phyloP scores from a whole-genome alignment of 2,329 filamentous ascomycete species.

The Botrytis paeoniae region DNA sequence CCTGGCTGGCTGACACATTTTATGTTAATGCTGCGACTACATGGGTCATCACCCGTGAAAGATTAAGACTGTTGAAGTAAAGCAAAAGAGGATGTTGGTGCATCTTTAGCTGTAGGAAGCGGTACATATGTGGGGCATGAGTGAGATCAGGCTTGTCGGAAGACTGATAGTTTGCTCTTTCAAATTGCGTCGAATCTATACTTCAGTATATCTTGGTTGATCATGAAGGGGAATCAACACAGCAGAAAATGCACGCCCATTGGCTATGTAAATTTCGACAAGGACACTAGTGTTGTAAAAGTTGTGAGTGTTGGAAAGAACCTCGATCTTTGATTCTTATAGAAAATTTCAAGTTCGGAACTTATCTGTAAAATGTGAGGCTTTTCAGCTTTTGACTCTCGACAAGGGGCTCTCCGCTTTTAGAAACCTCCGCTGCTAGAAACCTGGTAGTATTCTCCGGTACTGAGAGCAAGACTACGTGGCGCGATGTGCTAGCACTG shows the following conservation, averaged over 20 bases:
- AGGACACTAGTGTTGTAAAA: not conserved
- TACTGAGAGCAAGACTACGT: not conserved
- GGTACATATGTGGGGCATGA: not conserved
- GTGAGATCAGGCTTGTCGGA: not conserved
- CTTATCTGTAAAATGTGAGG: not conserved
- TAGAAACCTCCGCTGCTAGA: not conserved
- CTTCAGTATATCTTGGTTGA: not conserved
- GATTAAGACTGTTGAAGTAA: not conserved
- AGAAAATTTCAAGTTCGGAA: not conserved
- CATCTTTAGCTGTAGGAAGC: not conserved
- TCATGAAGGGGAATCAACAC: not conserved
- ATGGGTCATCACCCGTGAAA: not conserved
- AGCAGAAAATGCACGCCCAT: not conserved
- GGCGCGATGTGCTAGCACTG: not conserved
- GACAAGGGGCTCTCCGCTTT: too few species aligned
- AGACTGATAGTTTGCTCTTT: not conserved
- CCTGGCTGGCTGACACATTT: not conserved
- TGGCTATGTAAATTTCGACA: not conserved
- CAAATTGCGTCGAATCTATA: not conserved
- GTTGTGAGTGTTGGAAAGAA: not conserved
- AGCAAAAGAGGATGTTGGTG: not conserved
- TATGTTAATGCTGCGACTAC: not conserved
- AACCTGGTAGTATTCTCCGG: not conserved
- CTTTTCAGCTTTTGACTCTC: not conserved
- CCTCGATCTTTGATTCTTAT: not conserved